Percentiles rank a stretch among this genome's conserved stretches.
Evolutionary conservation across 1,139 yeast genomes (phyloP).

Genomic region (Suhomyces ambrosiae): DNA sequence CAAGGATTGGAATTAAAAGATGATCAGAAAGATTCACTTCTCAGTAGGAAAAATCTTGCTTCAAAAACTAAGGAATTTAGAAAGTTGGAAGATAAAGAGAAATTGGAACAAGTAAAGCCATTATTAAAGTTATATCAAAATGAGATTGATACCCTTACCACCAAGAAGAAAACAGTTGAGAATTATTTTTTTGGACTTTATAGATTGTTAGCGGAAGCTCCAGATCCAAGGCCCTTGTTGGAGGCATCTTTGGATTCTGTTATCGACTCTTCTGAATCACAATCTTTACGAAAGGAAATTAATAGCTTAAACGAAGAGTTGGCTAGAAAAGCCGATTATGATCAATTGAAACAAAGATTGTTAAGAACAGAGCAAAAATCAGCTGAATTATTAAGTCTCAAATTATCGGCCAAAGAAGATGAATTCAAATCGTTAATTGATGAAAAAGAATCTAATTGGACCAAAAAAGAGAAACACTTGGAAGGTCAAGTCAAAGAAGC

Average conservation of each 20-base stretch:
- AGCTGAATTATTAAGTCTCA: conserved; percentile 51
- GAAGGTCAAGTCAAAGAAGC: conserved; percentile 47
- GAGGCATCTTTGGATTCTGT: conserved; percentile 73
- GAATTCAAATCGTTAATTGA: conserved; percentile 60
- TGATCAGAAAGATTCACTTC: conserved; percentile 65
- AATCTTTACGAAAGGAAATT: conserved; percentile 56
- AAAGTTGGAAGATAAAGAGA: conserved; percentile 66
- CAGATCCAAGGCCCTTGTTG: conserved; percentile 85
- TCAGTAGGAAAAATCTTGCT: conserved; percentile 75
- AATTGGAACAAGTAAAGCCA: conserved; percentile 63
- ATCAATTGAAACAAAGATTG: conserved; percentile 64
- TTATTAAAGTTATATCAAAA: conserved; percentile 81
- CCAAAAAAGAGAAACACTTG: conserved; percentile 48
- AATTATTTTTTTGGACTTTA: conserved; percentile 72
- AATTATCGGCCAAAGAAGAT: conserved; percentile 58
- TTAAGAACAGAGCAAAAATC: conserved; percentile 59
- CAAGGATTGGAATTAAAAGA: conserved; percentile 75
- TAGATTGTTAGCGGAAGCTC: conserved; percentile 80
- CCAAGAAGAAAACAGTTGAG: conserved; percentile 75
- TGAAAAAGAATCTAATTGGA: conserved; percentile 67
- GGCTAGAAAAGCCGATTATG: conserved; percentile 74
- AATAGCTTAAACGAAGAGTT: conserved; percentile 59
- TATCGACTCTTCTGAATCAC: conserved; percentile 57
- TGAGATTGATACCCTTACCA: conserved; percentile 82
- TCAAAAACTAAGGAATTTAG: conserved; percentile 80